Evolutionary conservation across 2,329 filamentous ascomycete species (phyloP), one percentile per base, ranked within the genome.

Genomic region (Beauveria brongniartii): DNA sequence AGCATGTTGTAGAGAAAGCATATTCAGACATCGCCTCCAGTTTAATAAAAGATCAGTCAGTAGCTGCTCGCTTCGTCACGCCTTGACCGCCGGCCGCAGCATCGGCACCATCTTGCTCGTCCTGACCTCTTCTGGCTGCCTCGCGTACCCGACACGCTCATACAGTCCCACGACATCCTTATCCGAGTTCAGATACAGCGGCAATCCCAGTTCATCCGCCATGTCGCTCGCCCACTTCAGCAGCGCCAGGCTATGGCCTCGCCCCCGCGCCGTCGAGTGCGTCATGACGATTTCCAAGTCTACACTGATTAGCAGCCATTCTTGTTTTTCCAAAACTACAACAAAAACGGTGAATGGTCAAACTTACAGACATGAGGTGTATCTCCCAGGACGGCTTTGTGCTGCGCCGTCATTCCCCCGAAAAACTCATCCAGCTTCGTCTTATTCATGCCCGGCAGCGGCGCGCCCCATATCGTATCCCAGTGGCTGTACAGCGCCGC

Each of bases 281-380:
- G 64, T 63, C 56, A 65, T 61, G 24, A 66, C 53, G 10, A 66
- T 37, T 30, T 67, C 64, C 20, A 66, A 52, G 40, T 65, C 65
- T 65, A 37, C 34, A 37, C 34, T 37, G 34, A 14, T 37, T 22
- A 22, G 22, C 14, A 37, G 34, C 34, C 34, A 5, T 5, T 14
- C 12, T 37, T 14, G 12, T 34, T 34, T 34, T 34, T 34, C 4
- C 30, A 34, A 2, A 14, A 14, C 10, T 14, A 34, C 10, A 34
- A 14, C 12, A 34, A 34, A 14, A 34, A 34, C 5, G 4, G 10
- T 5, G 4, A 16, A 37, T 6, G 28, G 16, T 30, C 18, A 37
- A n/a, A 63, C 65, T 9, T 62, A 66, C 65, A 66, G 8, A 65
- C 48, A 20, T 67, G 65, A 12, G 64, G 57, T 3, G 44, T 16